A percentile compares a stretch with the other conserved stretches of the same genome.
phyloP scores from a whole-genome alignment of 2,329 filamentous ascomycete species.

The Cadophora gregata region DNA sequence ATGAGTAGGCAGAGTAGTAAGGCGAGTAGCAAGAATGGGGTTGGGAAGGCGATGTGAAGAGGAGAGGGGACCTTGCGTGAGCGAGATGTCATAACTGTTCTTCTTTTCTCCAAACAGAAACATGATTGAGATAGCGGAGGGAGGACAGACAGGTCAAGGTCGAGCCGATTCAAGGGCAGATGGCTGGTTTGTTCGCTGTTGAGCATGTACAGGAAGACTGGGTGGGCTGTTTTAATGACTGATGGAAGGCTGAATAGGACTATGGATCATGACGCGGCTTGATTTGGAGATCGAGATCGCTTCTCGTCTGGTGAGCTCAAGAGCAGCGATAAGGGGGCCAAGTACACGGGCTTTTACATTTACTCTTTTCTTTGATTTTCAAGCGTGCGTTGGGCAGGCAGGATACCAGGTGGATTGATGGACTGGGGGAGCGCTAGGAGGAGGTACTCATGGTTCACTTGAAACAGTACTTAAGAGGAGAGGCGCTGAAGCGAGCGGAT shows the following conservation, averaged over 20 bases:
- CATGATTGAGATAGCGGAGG: not conserved
- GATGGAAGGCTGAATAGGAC: not conserved
- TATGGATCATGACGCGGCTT: constrained; percentile 12
- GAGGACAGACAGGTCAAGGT: not conserved
- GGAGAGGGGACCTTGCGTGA: not conserved
- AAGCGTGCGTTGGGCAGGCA: not conserved
- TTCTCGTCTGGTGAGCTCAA: not conserved
- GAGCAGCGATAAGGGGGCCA: not conserved
- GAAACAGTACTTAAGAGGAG: not conserved
- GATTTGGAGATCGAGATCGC: not conserved
- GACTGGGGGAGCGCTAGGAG: not conserved
- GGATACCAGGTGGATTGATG: constrained; percentile 14
- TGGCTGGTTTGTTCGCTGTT: not conserved
- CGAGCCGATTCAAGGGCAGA: constrained; percentile 12
- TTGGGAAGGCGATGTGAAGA: constrained; percentile 37
- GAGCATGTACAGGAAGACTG: not conserved
- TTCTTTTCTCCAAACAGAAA: constrained; percentile 1
- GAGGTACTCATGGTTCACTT: not conserved
- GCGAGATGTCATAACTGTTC: not conserved
- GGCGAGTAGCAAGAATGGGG: constrained; percentile 33
- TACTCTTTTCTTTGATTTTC: not conserved
- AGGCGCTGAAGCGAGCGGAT: not conserved
- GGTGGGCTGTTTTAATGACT: not conserved
- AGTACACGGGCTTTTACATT: constrained; percentile 2
- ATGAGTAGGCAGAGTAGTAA: constrained; percentile 34